Conservation (phyloP, 768 basidiomycete species). For the Amanita polypyramis region DNA sequence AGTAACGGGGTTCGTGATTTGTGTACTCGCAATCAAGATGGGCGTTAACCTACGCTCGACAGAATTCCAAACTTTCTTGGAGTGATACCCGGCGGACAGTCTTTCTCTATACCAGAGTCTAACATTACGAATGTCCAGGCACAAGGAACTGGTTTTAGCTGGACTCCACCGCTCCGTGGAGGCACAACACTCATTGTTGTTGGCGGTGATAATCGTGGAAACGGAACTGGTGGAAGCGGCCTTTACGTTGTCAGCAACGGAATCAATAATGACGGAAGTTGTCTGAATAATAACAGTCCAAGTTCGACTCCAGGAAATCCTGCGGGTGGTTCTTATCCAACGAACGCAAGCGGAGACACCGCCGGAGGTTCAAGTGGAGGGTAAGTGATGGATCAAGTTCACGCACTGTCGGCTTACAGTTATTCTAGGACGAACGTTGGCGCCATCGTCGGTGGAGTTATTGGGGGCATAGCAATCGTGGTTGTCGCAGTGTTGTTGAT, state of each 20-base stretch:
- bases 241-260: constrained; percentile 46
- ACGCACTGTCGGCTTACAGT: neutral
- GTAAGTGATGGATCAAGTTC: constrained; percentile 7
- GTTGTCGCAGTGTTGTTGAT: constrained; percentile 29
- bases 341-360: constrained; percentile 31
- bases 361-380: constrained; percentile 16
- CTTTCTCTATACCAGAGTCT: constrained; percentile 51
- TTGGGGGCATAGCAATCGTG: constrained; percentile 43
- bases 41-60: neutral
- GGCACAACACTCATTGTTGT: constrained; percentile 61
- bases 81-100: constrained; percentile 72
- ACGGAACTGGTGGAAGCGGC: constrained; percentile 59
- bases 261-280: constrained; percentile 36
- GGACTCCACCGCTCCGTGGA: constrained; percentile 53
- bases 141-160: constrained; percentile 56
- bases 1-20: constrained; percentile 39
- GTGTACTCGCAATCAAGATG: neutral
- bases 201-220: constrained; percentile 56
- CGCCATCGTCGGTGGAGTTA: constrained; percentile 47
- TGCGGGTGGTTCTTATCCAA: constrained; percentile 65
- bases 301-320: constrained; percentile 71
- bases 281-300: constrained; percentile 50
- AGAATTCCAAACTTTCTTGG: constrained; percentile 58
- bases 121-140: constrained; percentile 28
- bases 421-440: constrained; percentile 22